Base-by-base conservation (phyloP, 2,329 filamentous ascomycete genomes). In the Fusarium neocosmosporiellum region DNA sequence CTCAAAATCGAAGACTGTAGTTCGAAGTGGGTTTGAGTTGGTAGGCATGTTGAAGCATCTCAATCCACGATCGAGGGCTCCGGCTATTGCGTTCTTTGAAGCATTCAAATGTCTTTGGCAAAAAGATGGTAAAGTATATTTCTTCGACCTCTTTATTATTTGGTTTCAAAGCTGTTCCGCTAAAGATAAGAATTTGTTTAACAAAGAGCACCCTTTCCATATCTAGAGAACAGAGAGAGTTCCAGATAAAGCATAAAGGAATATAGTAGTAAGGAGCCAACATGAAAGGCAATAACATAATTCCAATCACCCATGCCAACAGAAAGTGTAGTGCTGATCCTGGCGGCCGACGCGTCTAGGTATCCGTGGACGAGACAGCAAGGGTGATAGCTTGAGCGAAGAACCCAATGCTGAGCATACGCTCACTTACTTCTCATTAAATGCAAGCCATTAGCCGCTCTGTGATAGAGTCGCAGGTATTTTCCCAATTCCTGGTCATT, bases 71-170 rank as follows among this genome's bases (percentile, higher is more conserved):
- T 7, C 11, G 13, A 14, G 7, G 37, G n/a, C 11, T 41, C 37
- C 5, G n/a, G 10, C n/a, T n/a, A n/a, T n/a, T n/a, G n/a, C n/a
- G n/a, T 41, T 41, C 10, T 20, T 41, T 41, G 11, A 20, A 22
- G 6, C 10, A 11, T 41, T 20, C 3, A 4, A 41, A 41, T 5
- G 9, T 41, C 10, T 41, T 41, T 20, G 37, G 10, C 7, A 20
- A 41, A 2, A 20, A 41, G n/a, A 13, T 10, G 9, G 1, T 1
- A 20, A n/a, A 13, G 6, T 2, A 6, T 7, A 20, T 3, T 20
- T 10, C n/a, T 13, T 41, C 10, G 10, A 6, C 5, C n/a, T 10
- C 3, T 41, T 13, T 11, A 20, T 41, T 20, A 7, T 2, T 6
- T 41, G n/a, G 10, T 13, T 41, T 13, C n/a, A 20, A 41, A 10